Conservation (phyloP, 345 rosid species). For the Geranium rotundifolium region DNA sequence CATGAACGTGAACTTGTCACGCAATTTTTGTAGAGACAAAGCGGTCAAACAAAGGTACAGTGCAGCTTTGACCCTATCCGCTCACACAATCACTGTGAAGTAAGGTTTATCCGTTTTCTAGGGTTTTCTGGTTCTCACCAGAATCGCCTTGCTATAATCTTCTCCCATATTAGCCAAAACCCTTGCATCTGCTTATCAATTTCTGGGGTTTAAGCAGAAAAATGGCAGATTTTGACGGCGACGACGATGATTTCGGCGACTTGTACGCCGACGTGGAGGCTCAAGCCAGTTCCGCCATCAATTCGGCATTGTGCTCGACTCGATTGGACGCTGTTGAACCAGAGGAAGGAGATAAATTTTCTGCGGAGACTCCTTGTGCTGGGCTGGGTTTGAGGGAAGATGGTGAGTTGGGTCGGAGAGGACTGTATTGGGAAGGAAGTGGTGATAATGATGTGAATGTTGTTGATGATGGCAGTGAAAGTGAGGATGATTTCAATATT, state of each 20-base stretch:
- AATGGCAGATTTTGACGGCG: slow-evolving; percentile 45
- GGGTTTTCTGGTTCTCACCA: too few relatives aligned
- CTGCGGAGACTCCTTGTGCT: not conserved
- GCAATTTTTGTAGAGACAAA: too few relatives aligned
- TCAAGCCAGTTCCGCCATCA: slow-evolving; percentile 21
- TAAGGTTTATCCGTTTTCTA: too few relatives aligned
- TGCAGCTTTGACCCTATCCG: too few relatives aligned
- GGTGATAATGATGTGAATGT: slow-evolving; percentile 9
- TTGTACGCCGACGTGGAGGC: slow-evolving; percentile 41
- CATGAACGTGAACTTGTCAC: too few relatives aligned
- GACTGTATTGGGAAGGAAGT: slow-evolving; percentile 8
- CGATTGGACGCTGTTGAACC: slow-evolving; percentile 13
- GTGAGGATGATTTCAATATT: slow-evolving; percentile 60
- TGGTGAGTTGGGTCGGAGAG: too few relatives aligned
- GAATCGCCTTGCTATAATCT: too few relatives aligned
- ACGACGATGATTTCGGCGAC: slow-evolving; percentile 56
- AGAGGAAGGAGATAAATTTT: not conserved
- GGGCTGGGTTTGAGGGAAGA: not conserved
- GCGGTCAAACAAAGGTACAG: too few relatives aligned
- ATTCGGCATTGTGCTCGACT: slow-evolving; percentile 6
- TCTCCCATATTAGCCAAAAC: too few relatives aligned
- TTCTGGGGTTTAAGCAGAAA: too few relatives aligned
- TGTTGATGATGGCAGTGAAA: slow-evolving; percentile 28
- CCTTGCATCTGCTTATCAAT: too few relatives aligned
- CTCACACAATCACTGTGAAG: too few relatives aligned